phyloP scores from a whole-genome alignment of 1,284 basidiomycete species.

The Thecaphora frezii region DNA sequence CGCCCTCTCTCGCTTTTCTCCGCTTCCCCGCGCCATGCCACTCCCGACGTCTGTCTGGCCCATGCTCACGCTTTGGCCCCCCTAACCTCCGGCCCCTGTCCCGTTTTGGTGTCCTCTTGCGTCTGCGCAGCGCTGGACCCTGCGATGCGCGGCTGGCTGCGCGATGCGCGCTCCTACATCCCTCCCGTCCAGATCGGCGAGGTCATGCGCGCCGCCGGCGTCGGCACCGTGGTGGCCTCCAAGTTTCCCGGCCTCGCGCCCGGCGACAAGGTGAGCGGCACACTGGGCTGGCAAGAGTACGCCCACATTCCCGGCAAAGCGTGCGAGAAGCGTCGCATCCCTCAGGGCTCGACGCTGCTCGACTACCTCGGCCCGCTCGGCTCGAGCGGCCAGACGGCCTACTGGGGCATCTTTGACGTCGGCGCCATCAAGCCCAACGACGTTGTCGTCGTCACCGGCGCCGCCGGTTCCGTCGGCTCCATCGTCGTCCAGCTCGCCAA shows the following conservation, averaged over 20 bases:
- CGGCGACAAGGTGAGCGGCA: constrained; percentile 43
- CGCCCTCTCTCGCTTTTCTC: no score
- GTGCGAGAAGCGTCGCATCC: constrained; percentile 27
- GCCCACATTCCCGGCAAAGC: constrained; percentile 26
- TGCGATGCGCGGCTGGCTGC: constrained; percentile 76
- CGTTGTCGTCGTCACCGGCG: constrained; percentile 48
- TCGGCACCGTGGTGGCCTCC: constrained; percentile 69
- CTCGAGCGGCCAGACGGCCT: constrained; percentile 58
- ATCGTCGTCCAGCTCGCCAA: constrained; percentile 66
- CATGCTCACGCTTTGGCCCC: no score
- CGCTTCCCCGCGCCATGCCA: no score
- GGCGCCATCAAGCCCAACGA: constrained; percentile 40
- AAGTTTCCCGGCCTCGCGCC: constrained; percentile 45
- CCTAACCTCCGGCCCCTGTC: no score
- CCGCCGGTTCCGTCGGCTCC: constrained; percentile 51
- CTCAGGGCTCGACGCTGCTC: constrained; percentile 27
- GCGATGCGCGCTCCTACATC: constrained; percentile 65
- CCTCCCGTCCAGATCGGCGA: constrained; percentile 75
- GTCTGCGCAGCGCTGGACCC: constrained; percentile 44
- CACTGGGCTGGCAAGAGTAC: constrained; percentile 43
- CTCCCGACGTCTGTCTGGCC: no score
- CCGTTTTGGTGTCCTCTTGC: no score
- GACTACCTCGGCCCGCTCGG: constrained; percentile 58
- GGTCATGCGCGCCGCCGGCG: constrained; percentile 72
- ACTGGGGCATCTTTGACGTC: constrained; percentile 50